Conservation (phyloP, 2,329 filamentous ascomycete genomes). For the Trichoderma breve region DNA sequence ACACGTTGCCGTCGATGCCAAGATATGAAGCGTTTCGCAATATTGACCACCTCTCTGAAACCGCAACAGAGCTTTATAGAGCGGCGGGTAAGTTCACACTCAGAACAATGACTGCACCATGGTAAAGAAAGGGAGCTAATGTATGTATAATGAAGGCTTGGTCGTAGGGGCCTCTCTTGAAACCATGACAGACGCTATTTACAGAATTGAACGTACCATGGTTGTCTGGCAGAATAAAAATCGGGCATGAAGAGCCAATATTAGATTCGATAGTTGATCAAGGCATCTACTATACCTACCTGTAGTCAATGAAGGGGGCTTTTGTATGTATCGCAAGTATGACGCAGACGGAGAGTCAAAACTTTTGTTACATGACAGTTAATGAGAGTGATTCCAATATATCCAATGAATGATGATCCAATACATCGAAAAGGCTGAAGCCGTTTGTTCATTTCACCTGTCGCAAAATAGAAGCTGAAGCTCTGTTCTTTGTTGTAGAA, state of each 20-base stretch:
- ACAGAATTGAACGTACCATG: constrained; percentile 40
- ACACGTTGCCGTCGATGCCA: neutral
- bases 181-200: constrained; percentile 37
- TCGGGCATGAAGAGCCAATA: neutral
- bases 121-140: neutral
- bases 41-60: constrained; percentile 33
- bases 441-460: neutral
- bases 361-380: neutral
- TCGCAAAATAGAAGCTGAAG: neutral
- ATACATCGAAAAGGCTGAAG: neutral
- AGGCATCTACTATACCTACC: neutral
- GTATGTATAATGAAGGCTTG: constrained; percentile 26
- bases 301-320: neutral
- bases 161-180: constrained; percentile 36
- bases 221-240: constrained; percentile 33
- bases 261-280: neutral
- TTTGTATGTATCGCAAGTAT: neutral
- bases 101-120: neutral
- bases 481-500: neutral
- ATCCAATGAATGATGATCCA: too few species aligned
- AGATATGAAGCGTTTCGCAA: constrained; percentile 35
- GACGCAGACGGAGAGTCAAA: neutral
- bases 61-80: constrained; percentile 34
- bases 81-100: constrained; percentile 31
- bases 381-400: neutral